phyloP scores from a whole-genome alignment of 2,329 filamentous ascomycete genomes.

The Talaromyces marneffei region DNA sequence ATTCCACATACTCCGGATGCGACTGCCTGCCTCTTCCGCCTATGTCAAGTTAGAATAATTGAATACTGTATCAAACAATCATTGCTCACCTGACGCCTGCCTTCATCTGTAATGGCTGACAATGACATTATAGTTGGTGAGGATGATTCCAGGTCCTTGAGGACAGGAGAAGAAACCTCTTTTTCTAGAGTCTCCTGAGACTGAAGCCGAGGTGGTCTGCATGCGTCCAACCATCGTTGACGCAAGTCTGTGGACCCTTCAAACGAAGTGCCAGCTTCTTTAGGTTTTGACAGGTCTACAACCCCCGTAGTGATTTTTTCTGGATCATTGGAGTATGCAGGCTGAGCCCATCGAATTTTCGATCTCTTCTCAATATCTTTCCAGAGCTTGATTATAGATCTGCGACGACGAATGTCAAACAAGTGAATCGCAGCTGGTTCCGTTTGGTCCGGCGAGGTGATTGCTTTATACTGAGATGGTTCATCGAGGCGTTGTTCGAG shows the following conservation, averaged over 20 bases:
- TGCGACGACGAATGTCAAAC: constrained; percentile 42
- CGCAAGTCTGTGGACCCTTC: not conserved
- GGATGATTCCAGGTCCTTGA: not conserved
- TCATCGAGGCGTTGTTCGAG: constrained; percentile 44
- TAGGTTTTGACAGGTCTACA: not conserved
- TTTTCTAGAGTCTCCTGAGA: not conserved
- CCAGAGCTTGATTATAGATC: constrained; percentile 37
- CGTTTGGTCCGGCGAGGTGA: constrained; percentile 11
- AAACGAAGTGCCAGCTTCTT: not conserved
- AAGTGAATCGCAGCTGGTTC: constrained; percentile 36
- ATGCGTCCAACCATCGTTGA: constrained; percentile 14
- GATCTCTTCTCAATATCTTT: constrained; percentile 25
- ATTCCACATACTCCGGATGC: constrained; percentile 9
- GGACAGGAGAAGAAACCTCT: not conserved
- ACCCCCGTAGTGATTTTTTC: not conserved
- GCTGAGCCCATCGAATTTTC: not conserved
- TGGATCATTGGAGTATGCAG: not conserved
- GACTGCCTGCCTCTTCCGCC: constrained; percentile 21
- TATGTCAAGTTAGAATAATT: constrained; percentile 14
- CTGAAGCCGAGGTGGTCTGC: constrained; percentile 17
- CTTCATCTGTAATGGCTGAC: constrained; percentile 20
- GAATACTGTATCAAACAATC: not conserved
- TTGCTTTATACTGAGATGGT: constrained; percentile 21
- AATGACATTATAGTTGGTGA: constrained; percentile 3
- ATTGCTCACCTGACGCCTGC: constrained; percentile 20